phyloP scores from a whole-genome alignment of 495 filamentous ascomycete species.

The Patellaria atrata region DNA sequence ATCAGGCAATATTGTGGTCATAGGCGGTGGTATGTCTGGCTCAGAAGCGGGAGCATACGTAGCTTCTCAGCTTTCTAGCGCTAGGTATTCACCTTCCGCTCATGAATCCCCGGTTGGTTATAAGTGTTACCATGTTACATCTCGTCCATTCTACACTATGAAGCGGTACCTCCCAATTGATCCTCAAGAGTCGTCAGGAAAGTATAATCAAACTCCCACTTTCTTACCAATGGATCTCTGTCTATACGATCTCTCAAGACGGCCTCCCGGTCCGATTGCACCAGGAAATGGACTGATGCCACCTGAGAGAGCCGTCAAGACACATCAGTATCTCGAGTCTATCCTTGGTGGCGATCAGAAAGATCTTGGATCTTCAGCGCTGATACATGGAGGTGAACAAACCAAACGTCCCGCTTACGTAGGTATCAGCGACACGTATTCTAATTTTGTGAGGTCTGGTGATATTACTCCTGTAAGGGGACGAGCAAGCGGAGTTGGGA shows the following conservation, averaged over 20 bases:
- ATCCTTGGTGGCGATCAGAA: constrained; percentile 51
- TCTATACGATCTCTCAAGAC: constrained; percentile 53
- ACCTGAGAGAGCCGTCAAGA: constrained; percentile 34
- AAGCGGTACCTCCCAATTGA: constrained; percentile 44
- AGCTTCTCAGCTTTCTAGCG: constrained; percentile 53
- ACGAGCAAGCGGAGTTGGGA: constrained; percentile 11
- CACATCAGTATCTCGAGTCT: constrained; percentile 39
- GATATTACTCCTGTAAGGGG: constrained; percentile 40
- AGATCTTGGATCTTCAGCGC: constrained; percentile 32
- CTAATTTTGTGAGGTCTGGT: constrained; percentile 53
- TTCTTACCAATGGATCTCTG: constrained; percentile 67
- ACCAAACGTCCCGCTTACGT: constrained; percentile 42
- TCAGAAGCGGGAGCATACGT: constrained; percentile 60
- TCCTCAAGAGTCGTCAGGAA: too few relatives aligned
- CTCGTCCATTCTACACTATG: constrained; percentile 58
- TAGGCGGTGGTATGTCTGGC: constrained; percentile 76
- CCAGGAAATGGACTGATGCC: constrained; percentile 45
- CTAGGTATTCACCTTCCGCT: constrained; percentile 29
- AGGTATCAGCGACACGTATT: constrained; percentile 55
- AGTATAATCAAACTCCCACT: constrained; percentile 32
- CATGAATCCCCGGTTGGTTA: background rate
- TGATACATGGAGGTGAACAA: constrained; percentile 24
- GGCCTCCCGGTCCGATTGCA: constrained; percentile 38
- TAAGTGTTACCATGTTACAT: constrained; percentile 48
- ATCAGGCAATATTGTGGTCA: constrained; percentile 53